phyloP scores from a whole-genome alignment of 352 stramenopile genomes.

The Thraustotheca clavata region DNA sequence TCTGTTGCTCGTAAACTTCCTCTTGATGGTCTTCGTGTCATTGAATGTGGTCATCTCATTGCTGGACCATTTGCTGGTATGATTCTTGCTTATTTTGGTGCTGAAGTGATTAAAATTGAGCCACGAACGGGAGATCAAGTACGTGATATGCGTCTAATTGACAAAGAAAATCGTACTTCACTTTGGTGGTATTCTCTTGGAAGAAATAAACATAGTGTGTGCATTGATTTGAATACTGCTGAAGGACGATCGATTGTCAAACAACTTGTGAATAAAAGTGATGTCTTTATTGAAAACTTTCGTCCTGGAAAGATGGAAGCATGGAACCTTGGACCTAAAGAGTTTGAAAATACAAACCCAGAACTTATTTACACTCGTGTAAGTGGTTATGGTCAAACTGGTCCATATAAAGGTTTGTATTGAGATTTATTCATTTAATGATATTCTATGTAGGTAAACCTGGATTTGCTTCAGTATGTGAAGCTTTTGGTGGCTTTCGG shows the following conservation, averaged over 20 bases:
- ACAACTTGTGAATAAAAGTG: conserved; percentile 61
- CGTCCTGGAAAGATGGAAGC: conserved; percentile 80
- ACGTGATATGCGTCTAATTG: conserved; percentile 67
- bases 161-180: conserved; percentile 55
- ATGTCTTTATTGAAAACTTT: conserved; percentile 88
- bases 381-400: conserved; percentile 75
- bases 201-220: conserved; percentile 80
- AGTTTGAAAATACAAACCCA: conserved; percentile 63
- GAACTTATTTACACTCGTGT: conserved; percentile 78
- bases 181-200: conserved; percentile 86
- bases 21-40: conserved; percentile 59
- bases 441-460: conserved; percentile 28
- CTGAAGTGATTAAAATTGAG: conserved; percentile 88
- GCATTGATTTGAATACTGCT: conserved; percentile 70
- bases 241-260: conserved; percentile 53
- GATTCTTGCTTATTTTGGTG: conserved; percentile 85
- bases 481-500: conserved; percentile 79
- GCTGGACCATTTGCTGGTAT: conserved; percentile 70
- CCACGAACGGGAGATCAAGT: conserved; percentile 76
- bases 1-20: conserved; percentile 23
- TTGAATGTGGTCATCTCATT: conserved; percentile 76
- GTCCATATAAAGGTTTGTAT: conserved; percentile 44
- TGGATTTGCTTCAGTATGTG: conserved; percentile 79
- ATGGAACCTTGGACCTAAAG: conserved; percentile 69
- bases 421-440: background rate